Evolutionary conservation across 108 stramenopile genomes (phyloP).

Genomic region (Nitzschia inconspicua): DNA sequence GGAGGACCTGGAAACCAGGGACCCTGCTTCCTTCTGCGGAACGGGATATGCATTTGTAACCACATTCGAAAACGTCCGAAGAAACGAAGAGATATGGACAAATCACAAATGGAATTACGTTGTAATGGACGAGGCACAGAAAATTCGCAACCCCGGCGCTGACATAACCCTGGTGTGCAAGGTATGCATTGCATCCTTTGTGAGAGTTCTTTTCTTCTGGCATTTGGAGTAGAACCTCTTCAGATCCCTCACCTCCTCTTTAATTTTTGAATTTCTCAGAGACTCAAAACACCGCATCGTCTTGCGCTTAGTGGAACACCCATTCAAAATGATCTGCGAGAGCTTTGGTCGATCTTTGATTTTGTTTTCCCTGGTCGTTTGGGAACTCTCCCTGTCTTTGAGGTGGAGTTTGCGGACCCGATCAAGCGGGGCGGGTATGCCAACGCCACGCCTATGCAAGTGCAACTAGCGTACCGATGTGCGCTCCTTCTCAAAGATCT

Average conservation of each 20-base stretch:
- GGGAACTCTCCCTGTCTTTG: conserved; percentile 96
- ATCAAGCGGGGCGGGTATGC: conserved; percentile 92
- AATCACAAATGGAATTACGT: conserved; percentile 87
- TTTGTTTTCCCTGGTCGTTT: conserved; percentile 95
- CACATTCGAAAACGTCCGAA: conserved; percentile 89
- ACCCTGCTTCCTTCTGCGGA: conserved; percentile 63
- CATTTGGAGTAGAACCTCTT: no score
- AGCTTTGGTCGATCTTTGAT: conserved; percentile 89
- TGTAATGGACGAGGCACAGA: conserved; percentile 97
- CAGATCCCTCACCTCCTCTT: neutral
- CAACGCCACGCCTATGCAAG: conserved; percentile 87
- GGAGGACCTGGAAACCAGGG: conserved; percentile 47
- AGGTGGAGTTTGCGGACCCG: conserved; percentile 89
- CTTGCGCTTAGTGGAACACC: conserved; percentile 89
- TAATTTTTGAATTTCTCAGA: conserved; percentile 2
- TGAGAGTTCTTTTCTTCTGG: no score
- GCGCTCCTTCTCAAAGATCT: conserved; percentile 88
- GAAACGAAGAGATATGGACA: conserved; percentile 65
- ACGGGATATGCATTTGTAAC: conserved; percentile 83
- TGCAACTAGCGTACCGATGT: conserved; percentile 88
- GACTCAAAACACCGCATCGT: conserved; percentile 84
- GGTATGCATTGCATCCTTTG: no score
- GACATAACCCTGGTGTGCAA: conserved; percentile 95
- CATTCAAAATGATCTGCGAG: conserved; percentile 92
- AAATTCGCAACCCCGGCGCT: conserved; percentile 97